Conservation (phyloP, 306 rosid genomes). For the Argentina anserina region DNA sequence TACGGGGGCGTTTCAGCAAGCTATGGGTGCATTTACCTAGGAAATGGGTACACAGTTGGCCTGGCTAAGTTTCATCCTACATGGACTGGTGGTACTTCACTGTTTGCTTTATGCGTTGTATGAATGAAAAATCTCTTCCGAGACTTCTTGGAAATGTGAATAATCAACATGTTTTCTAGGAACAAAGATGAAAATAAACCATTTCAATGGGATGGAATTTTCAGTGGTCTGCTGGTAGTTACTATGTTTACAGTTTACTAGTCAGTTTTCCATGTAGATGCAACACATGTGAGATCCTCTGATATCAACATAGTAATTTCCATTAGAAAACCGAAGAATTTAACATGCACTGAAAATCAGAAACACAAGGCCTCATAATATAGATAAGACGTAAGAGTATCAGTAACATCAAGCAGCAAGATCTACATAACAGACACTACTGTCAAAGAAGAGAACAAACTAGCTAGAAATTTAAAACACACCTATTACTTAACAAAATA, state of each 20-base stretch:
- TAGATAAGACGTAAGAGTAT: neutral
- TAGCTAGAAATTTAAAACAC: neutral
- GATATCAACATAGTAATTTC: neutral
- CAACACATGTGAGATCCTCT: neutral
- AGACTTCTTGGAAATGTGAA: neutral
- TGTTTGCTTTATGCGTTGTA: conserved; percentile 24
- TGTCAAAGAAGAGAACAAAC: conserved; percentile 8
- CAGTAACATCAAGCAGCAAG: conserved; percentile 9
- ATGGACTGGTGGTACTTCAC: conserved; percentile 41
- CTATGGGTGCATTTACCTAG: conserved; percentile 28
- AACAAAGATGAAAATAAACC: neutral
- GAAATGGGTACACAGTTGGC: conserved; percentile 31
- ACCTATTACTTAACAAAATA: conserved; percentile 1
- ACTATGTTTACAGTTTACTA: neutral
- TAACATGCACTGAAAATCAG: neutral
- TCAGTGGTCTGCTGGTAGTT: neutral
- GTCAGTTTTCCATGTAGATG: neutral
- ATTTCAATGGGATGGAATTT: neutral
- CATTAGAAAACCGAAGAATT: conserved; percentile 3
- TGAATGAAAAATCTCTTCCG: neutral
- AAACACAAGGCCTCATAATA: neutral
- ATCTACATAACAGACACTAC: conserved; percentile 7
- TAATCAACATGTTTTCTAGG: neutral
- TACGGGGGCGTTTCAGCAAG: conserved; percentile 25
- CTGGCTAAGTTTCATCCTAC: conserved; percentile 36